Evolutionary conservation across 371 early-diverging fungal species (phyloP).

Genomic region (Saksenaea vasiformis): DNA sequence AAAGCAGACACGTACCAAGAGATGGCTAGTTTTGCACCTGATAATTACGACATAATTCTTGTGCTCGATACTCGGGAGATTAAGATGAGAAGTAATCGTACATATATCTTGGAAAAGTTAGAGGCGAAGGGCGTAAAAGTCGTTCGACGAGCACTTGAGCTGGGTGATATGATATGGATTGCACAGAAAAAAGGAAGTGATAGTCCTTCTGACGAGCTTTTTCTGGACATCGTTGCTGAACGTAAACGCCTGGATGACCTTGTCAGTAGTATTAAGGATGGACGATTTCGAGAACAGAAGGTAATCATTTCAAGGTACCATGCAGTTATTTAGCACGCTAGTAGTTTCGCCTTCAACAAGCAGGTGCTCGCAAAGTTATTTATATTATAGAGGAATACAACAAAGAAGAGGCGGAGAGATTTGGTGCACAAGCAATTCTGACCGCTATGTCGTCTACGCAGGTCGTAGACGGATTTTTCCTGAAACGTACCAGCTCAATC

Average conservation of each 20-base stretch:
- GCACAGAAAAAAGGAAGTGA: slow-evolving; percentile 57
- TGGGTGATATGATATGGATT: slow-evolving; percentile 93
- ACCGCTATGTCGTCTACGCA: slow-evolving; percentile 73
- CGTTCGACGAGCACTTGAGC: slow-evolving; percentile 64
- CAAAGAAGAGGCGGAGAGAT: slow-evolving; percentile 45
- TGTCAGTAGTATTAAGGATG: slow-evolving; percentile 90
- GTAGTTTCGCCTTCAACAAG: slow-evolving; percentile 67
- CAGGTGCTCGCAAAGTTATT: slow-evolving; percentile 72
- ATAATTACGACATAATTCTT: slow-evolving; percentile 72
- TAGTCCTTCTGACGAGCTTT: slow-evolving; percentile 61
- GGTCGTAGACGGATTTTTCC: slow-evolving; percentile 68
- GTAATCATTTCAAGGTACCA: slow-evolving; percentile 27
- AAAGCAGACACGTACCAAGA: not conserved
- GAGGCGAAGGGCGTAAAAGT: slow-evolving; percentile 53
- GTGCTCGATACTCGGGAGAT: slow-evolving; percentile 88
- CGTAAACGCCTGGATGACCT: slow-evolving; percentile 95
- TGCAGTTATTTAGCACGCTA: not conserved
- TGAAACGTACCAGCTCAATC: slow-evolving; percentile 69
- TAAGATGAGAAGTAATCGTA: slow-evolving; percentile 64
- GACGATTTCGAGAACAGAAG: slow-evolving; percentile 96
- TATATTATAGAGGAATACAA: slow-evolving; percentile 86
- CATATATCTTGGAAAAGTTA: slow-evolving; percentile 71
- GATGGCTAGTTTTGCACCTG: slow-evolving; percentile 32
- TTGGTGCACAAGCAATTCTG: slow-evolving; percentile 62
- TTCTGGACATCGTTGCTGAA: slow-evolving; percentile 88